A percentile compares a stretch with the other conserved stretches of the same genome.
Evolutionary conservation across 2,329 filamentous ascomycete genomes (phyloP).

Genomic region (Ophiosphaerella narmari): DNA sequence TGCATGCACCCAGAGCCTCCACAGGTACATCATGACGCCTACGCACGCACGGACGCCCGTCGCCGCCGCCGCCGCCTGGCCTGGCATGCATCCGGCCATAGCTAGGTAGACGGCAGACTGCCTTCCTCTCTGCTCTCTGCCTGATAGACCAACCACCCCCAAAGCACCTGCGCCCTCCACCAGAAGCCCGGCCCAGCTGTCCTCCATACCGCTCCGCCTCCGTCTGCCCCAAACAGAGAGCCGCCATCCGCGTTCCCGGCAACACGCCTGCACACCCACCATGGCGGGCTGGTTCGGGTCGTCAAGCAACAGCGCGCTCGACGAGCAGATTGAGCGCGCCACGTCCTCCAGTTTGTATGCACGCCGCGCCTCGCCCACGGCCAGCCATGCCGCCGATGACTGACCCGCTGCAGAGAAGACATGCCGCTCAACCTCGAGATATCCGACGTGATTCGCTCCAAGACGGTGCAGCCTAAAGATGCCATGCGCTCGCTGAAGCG

Average conservation of each 20-base stretch:
- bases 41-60: conserved; percentile 5
- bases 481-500: conserved; percentile 96
- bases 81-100: too few species aligned
- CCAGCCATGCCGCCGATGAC: conserved; percentile 3
- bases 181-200: too few species aligned
- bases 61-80: neutral
- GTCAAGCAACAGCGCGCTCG: conserved; percentile 85
- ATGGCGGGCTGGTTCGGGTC: conserved; percentile 95
- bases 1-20: neutral
- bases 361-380: neutral
- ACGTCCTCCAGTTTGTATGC: conserved; percentile 87
- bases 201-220: neutral
- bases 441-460: conserved; percentile 94
- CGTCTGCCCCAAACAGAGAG: neutral
- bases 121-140: too few species aligned
- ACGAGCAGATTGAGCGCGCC: conserved; percentile 95
- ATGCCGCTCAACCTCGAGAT: conserved; percentile 98
- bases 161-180: neutral
- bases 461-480: conserved; percentile 95
- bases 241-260: too few species aligned
- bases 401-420: conserved; percentile 70
- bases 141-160: neutral
- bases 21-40: conserved; percentile 11
- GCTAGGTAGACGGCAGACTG: too few species aligned
- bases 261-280: conserved; percentile 24